A percentile compares a stretch with the other conserved stretches of the same genome.
Conservation (phyloP, 2,329 filamentous ascomycete genomes). For the Penicillium sp. region DNA sequence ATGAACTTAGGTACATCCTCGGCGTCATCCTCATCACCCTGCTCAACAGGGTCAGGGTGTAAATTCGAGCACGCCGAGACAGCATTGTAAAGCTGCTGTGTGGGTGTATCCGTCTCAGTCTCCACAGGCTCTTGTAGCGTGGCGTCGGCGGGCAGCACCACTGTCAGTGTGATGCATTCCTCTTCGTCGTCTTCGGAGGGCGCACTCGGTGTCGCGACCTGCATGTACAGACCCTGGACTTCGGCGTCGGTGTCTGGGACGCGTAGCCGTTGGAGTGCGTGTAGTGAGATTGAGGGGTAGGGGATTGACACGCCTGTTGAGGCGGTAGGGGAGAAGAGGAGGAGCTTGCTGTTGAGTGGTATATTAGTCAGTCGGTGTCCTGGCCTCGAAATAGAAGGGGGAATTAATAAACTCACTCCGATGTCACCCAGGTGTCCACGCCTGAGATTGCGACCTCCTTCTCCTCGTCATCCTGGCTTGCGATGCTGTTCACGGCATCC, state of each 20-base stretch:
- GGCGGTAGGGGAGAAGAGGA: slow-evolving; percentile 40
- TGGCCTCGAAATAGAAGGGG: too few species aligned
- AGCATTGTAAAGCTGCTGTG: slow-evolving; percentile 44
- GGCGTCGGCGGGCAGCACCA: slow-evolving; percentile 37
- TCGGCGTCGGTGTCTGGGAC: slow-evolving; percentile 31
- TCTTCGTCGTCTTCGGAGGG: slow-evolving; percentile 39
- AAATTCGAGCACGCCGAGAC: slow-evolving; percentile 50
- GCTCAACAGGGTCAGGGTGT: slow-evolving; percentile 45
- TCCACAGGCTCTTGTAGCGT: slow-evolving; percentile 21
- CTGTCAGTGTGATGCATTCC: slow-evolving; percentile 43
- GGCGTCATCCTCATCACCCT: slow-evolving; percentile 35
- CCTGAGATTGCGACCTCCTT: slow-evolving; percentile 40
- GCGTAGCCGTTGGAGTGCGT: slow-evolving; percentile 47
- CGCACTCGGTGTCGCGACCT: slow-evolving; percentile 38
- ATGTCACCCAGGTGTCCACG: slow-evolving; percentile 49
- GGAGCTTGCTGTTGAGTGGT: slow-evolving; percentile 39
- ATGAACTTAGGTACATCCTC: slow-evolving; percentile 24
- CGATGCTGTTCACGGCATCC: slow-evolving; percentile 15
- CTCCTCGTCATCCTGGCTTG: slow-evolving; percentile 18
- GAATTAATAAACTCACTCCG: slow-evolving; percentile 39
- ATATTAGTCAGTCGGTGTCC: background rate
- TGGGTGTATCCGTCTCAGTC: slow-evolving; percentile 36
- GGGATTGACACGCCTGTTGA: slow-evolving; percentile 45
- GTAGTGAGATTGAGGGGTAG: slow-evolving; percentile 49
- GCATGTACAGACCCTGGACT: slow-evolving; percentile 50